Evolutionary conservation across 2,329 filamentous ascomycete species (phyloP), one percentile per base, ranked within the genome.

Genomic region (Ophiostoma novo-ulmi): DNA sequence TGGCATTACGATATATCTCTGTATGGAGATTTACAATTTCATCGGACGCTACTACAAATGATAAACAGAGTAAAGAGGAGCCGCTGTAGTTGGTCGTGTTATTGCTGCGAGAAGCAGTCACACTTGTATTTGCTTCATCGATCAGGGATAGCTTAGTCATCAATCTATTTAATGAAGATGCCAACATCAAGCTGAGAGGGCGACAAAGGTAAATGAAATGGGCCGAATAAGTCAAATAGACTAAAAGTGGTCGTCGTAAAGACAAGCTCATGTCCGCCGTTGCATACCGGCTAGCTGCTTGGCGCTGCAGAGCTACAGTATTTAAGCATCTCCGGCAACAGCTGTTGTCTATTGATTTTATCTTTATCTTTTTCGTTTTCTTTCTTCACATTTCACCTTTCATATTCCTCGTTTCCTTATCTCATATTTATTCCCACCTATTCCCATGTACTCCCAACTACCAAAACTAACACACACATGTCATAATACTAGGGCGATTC

Each of bases 271-370:
- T 55, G n/a, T 26, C 22, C n/a, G 5, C 44, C 52, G n/a, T 58
- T 22, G 52, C 52, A 58, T 58, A 22, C 52, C 52, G 52, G 8
- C 10, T 58, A 58, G 52, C n/a, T 26, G 26, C 52, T 58, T 58
- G 52, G 52, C 52, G 52, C 52, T 58, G n/a, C 52, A 58, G n/a
- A 26, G 52, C 44, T n/a, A 48, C 52, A 58, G 52, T 17, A 48
- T 6, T 58, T 11, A 13, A 17, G 22, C 52, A 58, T 58, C 52
- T 26, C 58, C 31, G 58, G n/a, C 17, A 2, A 11, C 13, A 3
- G 31, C 7, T 55, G 3, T 55, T 22, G 26, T 14, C n/a, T 64
- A 10, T 64, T 36, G 7, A 3, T 55, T 55, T n/a, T 22, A 8
- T 55, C 3, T 63, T 31, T 20, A 20, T 20, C 26, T 3, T 36